These are phyloP conservation scores for Atkinsonella texensis DNA, from an alignment of 2,329 filamentous ascomycete genomes.

Conservation along the genomic window DNA sequence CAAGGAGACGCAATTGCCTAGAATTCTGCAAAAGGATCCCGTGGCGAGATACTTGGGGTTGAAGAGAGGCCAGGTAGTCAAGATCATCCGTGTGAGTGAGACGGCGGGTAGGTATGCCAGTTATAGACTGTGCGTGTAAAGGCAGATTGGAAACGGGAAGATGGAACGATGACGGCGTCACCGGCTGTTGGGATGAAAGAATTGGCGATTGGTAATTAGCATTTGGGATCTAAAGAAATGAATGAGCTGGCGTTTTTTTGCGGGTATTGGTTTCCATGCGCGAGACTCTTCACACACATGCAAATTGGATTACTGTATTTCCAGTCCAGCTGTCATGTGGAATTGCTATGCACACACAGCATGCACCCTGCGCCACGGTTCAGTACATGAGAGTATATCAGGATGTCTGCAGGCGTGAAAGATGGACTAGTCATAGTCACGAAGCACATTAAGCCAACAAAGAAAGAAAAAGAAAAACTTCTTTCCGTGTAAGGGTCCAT, in stretches of 20 bases:
- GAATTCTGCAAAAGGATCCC: constrained; percentile 84
- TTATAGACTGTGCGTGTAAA: constrained; percentile 60
- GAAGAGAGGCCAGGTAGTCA: constrained; percentile 87
- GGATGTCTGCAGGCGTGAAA: too few relatives aligned
- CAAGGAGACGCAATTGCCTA: constrained; percentile 93
- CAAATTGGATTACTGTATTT: too few relatives aligned
- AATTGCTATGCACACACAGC: too few relatives aligned
- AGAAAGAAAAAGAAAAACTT: neutral
- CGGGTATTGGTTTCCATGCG: neutral
- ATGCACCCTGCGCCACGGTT: too few relatives aligned
- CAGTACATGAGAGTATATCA: too few relatives aligned
- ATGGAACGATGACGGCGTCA: neutral
- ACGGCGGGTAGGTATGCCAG: constrained; percentile 94
- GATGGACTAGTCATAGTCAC: too few relatives aligned
- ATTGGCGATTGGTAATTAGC: neutral
- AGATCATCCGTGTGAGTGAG: constrained; percentile 93
- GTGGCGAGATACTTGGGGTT: constrained; percentile 87
- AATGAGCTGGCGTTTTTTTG: constrained; percentile 6
- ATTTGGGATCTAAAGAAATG: constrained; percentile 1
- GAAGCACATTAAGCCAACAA: neutral
- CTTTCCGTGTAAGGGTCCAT: too few relatives aligned
- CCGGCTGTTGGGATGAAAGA: neutral
- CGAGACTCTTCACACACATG: neutral
- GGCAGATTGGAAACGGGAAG: neutral
- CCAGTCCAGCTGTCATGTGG: too few relatives aligned